These are phyloP conservation scores for Schizopora paradoxa DNA, from an alignment of 1,284 basidiomycete species.

Conservation along the genomic window DNA sequence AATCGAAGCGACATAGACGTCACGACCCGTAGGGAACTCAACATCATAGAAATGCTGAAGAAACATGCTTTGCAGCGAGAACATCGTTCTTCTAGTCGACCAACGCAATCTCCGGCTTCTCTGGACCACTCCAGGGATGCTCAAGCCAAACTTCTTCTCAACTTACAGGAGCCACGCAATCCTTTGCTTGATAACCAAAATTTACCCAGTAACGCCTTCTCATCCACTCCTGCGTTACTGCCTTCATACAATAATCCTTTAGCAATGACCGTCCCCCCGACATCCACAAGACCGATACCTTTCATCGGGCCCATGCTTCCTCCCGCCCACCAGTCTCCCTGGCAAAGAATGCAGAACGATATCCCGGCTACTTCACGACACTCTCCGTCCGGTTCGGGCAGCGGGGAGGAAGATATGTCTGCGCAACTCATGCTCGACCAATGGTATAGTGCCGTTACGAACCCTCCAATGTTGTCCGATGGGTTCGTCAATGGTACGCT, in stretches of 20 bases:
- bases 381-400: slow-evolving; percentile 54
- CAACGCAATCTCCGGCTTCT: slow-evolving; percentile 25
- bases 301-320: slow-evolving; percentile 19
- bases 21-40: slow-evolving; percentile 73
- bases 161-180: slow-evolving; percentile 38
- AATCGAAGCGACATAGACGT: slow-evolving; percentile 59
- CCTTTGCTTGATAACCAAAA: slow-evolving; percentile 28
- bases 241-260: too few species aligned
- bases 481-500: slow-evolving; percentile 35
- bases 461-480: slow-evolving; percentile 54
- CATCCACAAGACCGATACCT: slow-evolving; percentile 6
- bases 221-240: slow-evolving; percentile 7
- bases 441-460: slow-evolving; percentile 73
- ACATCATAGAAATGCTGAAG: slow-evolving; percentile 76
- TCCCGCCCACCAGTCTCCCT: slow-evolving; percentile 44
- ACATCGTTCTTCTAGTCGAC: too few species aligned
- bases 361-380: slow-evolving; percentile 36
- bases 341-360: slow-evolving; percentile 53
- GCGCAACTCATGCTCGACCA: slow-evolving; percentile 74
- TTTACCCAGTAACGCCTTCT: neutral
- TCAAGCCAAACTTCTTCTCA: slow-evolving; percentile 42
- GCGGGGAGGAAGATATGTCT: slow-evolving; percentile 67
- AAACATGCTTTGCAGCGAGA: slow-evolving; percentile 55
- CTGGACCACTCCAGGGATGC: slow-evolving; percentile 25
- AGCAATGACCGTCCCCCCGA: slow-evolving; percentile 24